Evolutionary conservation across 176 grass and related monocot species (phyloP).

Genomic region (Alloteropsis semialata): DNA sequence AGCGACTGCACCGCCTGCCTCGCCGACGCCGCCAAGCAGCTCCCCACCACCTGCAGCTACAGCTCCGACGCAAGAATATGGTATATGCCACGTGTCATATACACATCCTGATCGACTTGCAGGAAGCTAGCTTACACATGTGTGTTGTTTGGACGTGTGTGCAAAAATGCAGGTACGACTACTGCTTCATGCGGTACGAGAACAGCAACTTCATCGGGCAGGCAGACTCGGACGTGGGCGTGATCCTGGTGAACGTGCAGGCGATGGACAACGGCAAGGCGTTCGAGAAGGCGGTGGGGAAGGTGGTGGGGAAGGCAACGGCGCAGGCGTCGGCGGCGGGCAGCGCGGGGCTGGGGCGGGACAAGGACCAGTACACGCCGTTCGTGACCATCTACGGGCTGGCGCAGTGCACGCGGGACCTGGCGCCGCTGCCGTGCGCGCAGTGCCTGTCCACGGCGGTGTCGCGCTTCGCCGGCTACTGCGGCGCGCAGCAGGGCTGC

Average conservation of each 20-base stretch:
- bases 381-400: slow-evolving; percentile 59
- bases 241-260: slow-evolving; percentile 47
- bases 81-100: neutral
- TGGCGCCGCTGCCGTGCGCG: slow-evolving; percentile 33
- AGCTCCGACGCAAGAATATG: slow-evolving; percentile 59
- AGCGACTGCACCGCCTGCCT: slow-evolving; percentile 58
- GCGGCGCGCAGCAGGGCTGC: slow-evolving; percentile 49
- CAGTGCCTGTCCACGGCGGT: slow-evolving; percentile 60
- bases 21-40: slow-evolving; percentile 52
- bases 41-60: slow-evolving; percentile 45
- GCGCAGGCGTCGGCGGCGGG: slow-evolving; percentile 37
- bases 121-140: neutral
- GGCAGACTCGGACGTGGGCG: slow-evolving; percentile 33
- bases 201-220: slow-evolving; percentile 44
- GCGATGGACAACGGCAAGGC: slow-evolving; percentile 35
- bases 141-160: neutral
- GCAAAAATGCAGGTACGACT: slow-evolving; percentile 57
- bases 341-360: slow-evolving; percentile 39
- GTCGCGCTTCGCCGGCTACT: slow-evolving; percentile 47
- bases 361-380: slow-evolving; percentile 49
- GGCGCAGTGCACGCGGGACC: slow-evolving; percentile 71
- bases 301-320: slow-evolving; percentile 27
- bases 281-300: slow-evolving; percentile 50
- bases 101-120: too few relatives aligned
- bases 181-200: slow-evolving; percentile 69